phyloP scores from a whole-genome alignment of 1,139 yeast genomes.

The Sugiyamaella novakii region DNA sequence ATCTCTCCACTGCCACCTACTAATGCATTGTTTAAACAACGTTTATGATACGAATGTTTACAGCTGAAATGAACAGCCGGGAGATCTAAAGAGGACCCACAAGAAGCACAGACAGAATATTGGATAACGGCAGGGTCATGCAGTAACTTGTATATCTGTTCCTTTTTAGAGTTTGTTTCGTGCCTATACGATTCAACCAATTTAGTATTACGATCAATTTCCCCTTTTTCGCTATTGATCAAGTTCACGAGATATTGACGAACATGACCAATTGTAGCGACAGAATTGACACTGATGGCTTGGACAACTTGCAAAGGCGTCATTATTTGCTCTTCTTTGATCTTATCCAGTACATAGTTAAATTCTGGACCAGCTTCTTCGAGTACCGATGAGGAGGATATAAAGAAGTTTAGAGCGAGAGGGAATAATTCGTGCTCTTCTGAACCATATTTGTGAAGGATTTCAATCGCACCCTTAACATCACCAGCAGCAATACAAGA shows the following conservation, averaged over 20 bases:
- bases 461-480: constrained; percentile 56
- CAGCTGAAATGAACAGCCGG: constrained; percentile 88
- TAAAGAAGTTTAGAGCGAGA: constrained; percentile 64
- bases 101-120: constrained; percentile 69
- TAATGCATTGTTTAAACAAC: constrained; percentile 56
- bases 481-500: constrained; percentile 62
- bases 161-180: constrained; percentile 62
- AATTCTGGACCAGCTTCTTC: constrained; percentile 59
- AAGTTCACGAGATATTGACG: constrained; percentile 68
- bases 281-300: constrained; percentile 62
- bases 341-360: constrained; percentile 52
- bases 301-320: constrained; percentile 78
- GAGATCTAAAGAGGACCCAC: constrained; percentile 67
- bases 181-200: constrained; percentile 67
- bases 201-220: constrained; percentile 66
- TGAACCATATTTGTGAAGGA: constrained; percentile 62
- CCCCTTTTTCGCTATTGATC: constrained; percentile 62
- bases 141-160: constrained; percentile 55
- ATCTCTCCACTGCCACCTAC: constrained; percentile 24
- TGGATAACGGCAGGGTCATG: constrained; percentile 65
- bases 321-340: constrained; percentile 57
- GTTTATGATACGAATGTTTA: constrained; percentile 82
- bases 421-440: constrained; percentile 66
- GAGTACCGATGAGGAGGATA: constrained; percentile 59
- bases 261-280: constrained; percentile 72